Conservation (phyloP, 805 yeast species). For the Candida verbasci region DNA sequence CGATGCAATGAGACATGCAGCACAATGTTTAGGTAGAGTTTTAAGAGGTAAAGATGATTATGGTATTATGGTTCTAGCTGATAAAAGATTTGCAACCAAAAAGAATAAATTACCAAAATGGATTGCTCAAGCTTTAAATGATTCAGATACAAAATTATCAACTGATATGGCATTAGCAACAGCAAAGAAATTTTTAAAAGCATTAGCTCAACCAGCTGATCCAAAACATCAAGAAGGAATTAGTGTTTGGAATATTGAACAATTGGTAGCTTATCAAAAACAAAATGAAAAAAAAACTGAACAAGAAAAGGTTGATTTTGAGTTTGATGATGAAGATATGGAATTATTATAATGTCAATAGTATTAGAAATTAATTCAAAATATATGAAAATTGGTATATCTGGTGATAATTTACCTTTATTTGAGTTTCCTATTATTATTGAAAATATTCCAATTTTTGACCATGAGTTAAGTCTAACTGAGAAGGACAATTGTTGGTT, state of each 20-base stretch:
- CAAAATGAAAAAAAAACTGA: slow-evolving; percentile 36
- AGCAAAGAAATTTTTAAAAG: slow-evolving; percentile 86
- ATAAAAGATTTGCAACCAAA: slow-evolving; percentile 83
- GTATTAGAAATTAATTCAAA: slow-evolving; percentile 14
- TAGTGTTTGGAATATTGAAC: slow-evolving; percentile 84
- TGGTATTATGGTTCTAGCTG: slow-evolving; percentile 98
- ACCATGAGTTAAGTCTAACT: slow-evolving; percentile 14
- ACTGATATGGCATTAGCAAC: slow-evolving; percentile 97
- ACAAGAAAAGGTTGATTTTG: slow-evolving; percentile 19
- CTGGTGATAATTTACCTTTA: slow-evolving; percentile 20
- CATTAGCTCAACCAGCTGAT: slow-evolving; percentile 90
- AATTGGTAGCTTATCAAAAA: slow-evolving; percentile 54
- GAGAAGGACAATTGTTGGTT: slow-evolving; percentile 12
- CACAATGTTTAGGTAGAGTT: slow-evolving; percentile 97
- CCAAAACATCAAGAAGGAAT: slow-evolving; percentile 91
- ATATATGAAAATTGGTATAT: slow-evolving; percentile 20
- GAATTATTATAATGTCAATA: slow-evolving; percentile 23
- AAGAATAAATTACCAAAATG: slow-evolving; percentile 90
- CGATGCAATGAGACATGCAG: slow-evolving; percentile 99
- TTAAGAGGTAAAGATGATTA: slow-evolving; percentile 97
- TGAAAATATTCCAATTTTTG: slow-evolving; percentile 15
- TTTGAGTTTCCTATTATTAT: slow-evolving; percentile 6
- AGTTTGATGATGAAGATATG: slow-evolving; percentile 44
- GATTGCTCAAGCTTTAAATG: slow-evolving; percentile 90
- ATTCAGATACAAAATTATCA: slow-evolving; percentile 86